Evolutionary conservation across 1,284 basidiomycete species (phyloP).

Genomic region (Earliella scabrosa): DNA sequence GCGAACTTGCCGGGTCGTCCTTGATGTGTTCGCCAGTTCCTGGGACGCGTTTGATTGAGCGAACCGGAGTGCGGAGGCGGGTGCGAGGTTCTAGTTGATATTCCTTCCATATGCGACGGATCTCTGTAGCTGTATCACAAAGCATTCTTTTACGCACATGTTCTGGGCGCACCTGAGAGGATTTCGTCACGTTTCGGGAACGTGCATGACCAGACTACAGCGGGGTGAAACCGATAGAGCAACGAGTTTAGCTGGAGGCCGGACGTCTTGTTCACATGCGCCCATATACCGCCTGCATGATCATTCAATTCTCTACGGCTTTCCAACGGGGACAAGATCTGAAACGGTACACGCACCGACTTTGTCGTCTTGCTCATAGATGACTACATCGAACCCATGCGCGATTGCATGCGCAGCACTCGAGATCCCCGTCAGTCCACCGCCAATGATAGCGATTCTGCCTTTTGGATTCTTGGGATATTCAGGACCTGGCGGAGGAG

Average conservation of each 20-base stretch:
- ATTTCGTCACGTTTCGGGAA: conserved; percentile 66
- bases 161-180: conserved; percentile 41
- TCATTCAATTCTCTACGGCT: background rate
- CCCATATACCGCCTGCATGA: conserved; percentile 59
- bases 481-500: conserved; percentile 35
- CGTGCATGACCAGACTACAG: conserved; percentile 43
- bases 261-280: conserved; percentile 61
- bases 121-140: conserved; percentile 38
- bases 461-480: conserved; percentile 39
- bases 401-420: conserved; percentile 55
- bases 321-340: background rate
- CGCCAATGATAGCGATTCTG: conserved; percentile 56
- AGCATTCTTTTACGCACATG: background rate
- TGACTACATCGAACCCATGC: conserved; percentile 59
- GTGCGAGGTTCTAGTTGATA: conserved; percentile 57
- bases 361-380: conserved; percentile 45
- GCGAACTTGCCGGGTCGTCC: conserved; percentile 31
- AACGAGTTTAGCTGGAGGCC: conserved; percentile 66
- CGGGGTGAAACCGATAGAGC: conserved; percentile 59
- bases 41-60: conserved; percentile 37
- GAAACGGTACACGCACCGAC: conserved; percentile 15
- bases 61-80: conserved; percentile 49
- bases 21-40: conserved; percentile 17
- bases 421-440: conserved; percentile 54
- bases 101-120: conserved; percentile 55